phyloP scores from a whole-genome alignment of 2,329 filamentous ascomycete species.

The Ceratocystis harringtonii region DNA sequence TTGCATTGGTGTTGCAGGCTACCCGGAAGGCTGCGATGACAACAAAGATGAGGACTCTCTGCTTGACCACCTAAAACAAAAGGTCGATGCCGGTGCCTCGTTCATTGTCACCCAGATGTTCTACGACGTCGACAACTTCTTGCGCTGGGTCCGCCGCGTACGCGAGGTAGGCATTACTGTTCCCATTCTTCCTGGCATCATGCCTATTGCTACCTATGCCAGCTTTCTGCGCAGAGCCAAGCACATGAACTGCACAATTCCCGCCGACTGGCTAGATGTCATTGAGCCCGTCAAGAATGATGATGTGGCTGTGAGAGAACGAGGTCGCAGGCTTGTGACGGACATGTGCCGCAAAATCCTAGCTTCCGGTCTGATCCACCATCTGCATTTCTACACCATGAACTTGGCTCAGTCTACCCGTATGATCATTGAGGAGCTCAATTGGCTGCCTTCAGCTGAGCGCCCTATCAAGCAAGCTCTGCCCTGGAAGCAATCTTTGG shows the following conservation, averaged over 20 bases:
- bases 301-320: conserved; percentile 77
- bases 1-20: conserved; percentile 92
- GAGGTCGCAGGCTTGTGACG: conserved; percentile 74
- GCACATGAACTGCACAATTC: conserved; percentile 79
- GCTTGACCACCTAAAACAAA: conserved; percentile 88
- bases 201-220: conserved; percentile 83
- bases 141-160: conserved; percentile 78
- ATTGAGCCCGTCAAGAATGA: conserved; percentile 95
- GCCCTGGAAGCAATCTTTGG: conserved; percentile 91
- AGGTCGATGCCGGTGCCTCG: conserved; percentile 81
- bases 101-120: conserved; percentile 99
- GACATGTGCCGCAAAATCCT: conserved; percentile 82
- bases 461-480: conserved; percentile 76
- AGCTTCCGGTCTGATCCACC: conserved; percentile 63
- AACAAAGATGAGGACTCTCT: conserved; percentile 73
- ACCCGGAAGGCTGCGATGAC: conserved; percentile 90
- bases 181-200: conserved; percentile 74
- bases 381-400: conserved; percentile 96
- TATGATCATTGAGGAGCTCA: conserved; percentile 83
- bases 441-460: conserved; percentile 61
- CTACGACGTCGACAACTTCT: conserved; percentile 91
- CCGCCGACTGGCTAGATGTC: conserved; percentile 61
- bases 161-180: conserved; percentile 70
- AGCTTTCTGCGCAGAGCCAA: conserved; percentile 80
- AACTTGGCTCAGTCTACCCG: conserved; percentile 88